Evolutionary conservation across 306 rosid genomes (phyloP).

Genomic region (Castanospermum australe): DNA sequence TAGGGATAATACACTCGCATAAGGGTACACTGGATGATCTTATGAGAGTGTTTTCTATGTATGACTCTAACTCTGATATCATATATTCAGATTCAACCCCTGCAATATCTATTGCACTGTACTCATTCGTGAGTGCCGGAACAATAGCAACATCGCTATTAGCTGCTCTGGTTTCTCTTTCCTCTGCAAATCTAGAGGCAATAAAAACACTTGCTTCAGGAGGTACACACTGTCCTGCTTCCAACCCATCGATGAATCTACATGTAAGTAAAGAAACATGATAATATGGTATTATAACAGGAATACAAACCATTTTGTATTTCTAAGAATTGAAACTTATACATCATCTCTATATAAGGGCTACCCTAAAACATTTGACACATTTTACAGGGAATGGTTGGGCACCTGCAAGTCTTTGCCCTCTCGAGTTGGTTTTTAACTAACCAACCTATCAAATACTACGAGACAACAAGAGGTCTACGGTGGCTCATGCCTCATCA

Average conservation of each 20-base stretch:
- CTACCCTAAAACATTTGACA: slow-evolving; percentile 11
- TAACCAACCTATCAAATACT: slow-evolving; percentile 50
- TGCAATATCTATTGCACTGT: slow-evolving; percentile 44
- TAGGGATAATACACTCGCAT: not conserved
- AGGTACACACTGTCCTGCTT: slow-evolving; percentile 27
- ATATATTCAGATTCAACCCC: slow-evolving; percentile 51
- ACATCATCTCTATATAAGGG: not conserved
- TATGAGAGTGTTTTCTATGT: not conserved
- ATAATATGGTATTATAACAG: not conserved
- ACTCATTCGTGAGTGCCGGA: slow-evolving; percentile 63
- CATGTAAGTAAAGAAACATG: slow-evolving; percentile 42
- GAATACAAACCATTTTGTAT: not conserved
- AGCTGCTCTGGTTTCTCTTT: slow-evolving; percentile 46
- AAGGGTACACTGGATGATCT: not conserved
- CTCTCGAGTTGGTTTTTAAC: slow-evolving; percentile 53
- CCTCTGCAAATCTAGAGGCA: slow-evolving; percentile 63
- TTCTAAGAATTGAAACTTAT: not conserved
- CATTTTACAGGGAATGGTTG: slow-evolving; percentile 57
- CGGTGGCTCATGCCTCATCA: slow-evolving; percentile 68
- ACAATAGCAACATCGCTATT: slow-evolving; percentile 57
- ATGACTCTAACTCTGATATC: not conserved
- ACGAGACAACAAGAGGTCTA: slow-evolving; percentile 61
- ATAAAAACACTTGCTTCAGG: slow-evolving; percentile 47
- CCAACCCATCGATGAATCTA: slow-evolving; percentile 46
- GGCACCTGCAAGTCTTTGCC: slow-evolving; percentile 71